Conservation (phyloP, 331 rosid species). For the Malus hybrid region DNA sequence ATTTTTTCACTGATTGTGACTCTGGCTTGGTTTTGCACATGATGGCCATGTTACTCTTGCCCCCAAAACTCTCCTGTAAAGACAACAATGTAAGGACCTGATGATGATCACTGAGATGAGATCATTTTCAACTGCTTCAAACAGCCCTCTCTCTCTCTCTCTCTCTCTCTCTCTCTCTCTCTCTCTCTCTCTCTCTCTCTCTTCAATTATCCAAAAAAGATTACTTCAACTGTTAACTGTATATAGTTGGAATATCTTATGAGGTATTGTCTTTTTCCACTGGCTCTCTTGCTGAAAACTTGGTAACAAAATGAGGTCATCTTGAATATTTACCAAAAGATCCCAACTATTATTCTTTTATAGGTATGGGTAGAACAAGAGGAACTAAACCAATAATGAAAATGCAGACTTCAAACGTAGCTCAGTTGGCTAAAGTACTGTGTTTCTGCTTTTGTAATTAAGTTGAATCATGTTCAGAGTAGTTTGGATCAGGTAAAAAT, state of each 20-base stretch:
- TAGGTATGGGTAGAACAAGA: background rate
- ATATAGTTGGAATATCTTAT: constrained; percentile 7
- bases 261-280: background rate
- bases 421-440: too few species aligned
- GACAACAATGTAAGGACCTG: constrained; percentile 20
- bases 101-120: background rate
- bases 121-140: constrained; percentile 32
- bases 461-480: too few species aligned
- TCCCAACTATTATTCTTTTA: background rate
- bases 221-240: constrained; percentile 1
- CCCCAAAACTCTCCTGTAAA: constrained; percentile 22
- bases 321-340: background rate
- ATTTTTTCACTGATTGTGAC: constrained; percentile 42
- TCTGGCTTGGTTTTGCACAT: constrained; percentile 46
- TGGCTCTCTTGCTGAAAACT: constrained; percentile 1
- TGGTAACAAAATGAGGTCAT: background rate
- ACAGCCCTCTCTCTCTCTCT: background rate
- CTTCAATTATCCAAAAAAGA: background rate
- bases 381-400: background rate
- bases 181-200: background rate
- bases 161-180: background rate
- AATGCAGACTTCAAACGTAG: too few species aligned
- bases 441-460: too few species aligned
- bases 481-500: too few species aligned
- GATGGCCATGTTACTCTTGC: constrained; percentile 75